Evolutionary conservation across 805 yeast species (phyloP).

Genomic region (Cyberlindnera mrakii): DNA sequence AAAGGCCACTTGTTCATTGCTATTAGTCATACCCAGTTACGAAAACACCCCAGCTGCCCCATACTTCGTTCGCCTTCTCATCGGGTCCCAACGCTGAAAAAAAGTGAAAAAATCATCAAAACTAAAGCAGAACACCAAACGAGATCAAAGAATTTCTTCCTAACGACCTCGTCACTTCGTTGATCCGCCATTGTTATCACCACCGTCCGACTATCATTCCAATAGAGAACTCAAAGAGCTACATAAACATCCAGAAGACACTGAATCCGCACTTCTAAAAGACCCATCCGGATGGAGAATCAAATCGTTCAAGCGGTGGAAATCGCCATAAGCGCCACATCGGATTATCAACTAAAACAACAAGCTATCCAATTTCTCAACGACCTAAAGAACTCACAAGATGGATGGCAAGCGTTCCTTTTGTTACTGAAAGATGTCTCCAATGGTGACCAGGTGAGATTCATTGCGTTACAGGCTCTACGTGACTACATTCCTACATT

Average conservation of each 20-base stretch:
- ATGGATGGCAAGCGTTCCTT: conserved; percentile 44
- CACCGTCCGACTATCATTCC: background rate
- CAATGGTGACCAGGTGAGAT: conserved; percentile 24
- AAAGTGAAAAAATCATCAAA: too few relatives aligned
- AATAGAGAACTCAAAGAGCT: background rate
- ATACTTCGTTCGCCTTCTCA: too few relatives aligned
- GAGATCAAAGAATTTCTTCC: too few relatives aligned
- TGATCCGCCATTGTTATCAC: too few relatives aligned
- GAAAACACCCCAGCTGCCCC: too few relatives aligned
- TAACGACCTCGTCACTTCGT: too few relatives aligned
- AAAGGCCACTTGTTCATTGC: too few relatives aligned
- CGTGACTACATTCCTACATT: conserved; percentile 20
- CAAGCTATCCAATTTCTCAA: conserved; percentile 39
- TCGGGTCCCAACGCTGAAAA: too few relatives aligned
- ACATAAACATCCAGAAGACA: background rate
- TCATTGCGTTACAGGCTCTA: conserved; percentile 24
- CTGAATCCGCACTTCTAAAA: background rate
- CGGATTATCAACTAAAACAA: conserved; percentile 19
- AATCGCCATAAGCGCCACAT: conserved; percentile 24
- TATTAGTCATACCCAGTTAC: too few relatives aligned
- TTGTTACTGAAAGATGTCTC: conserved; percentile 29
- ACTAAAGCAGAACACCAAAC: too few relatives aligned
- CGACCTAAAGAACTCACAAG: conserved; percentile 35
- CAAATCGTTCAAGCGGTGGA: conserved; percentile 28
- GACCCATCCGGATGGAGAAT: conserved; percentile 7